These are phyloP conservation scores for Phyllosticta paracitricarpa DNA, from an alignment of 2,329 filamentous ascomycete species.

Conservation along the genomic window DNA sequence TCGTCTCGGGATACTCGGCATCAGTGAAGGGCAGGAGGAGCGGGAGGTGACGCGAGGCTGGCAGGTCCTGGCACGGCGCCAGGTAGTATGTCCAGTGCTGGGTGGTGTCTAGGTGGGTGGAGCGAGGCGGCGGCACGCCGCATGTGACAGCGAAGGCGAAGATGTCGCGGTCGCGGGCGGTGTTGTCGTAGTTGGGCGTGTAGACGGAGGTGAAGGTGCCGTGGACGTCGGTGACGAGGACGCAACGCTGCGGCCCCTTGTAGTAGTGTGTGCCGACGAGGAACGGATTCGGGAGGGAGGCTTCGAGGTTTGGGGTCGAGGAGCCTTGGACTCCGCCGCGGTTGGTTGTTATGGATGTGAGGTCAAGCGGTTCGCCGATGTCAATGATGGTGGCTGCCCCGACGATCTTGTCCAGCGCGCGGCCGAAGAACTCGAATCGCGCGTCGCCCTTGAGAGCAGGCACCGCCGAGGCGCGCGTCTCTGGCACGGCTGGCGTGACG, in stretches of 20 bases:
- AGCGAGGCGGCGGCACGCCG: not conserved
- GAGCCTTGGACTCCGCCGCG: too few relatives aligned
- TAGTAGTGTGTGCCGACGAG: not conserved
- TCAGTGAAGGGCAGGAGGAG: not conserved
- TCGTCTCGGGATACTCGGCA: not conserved
- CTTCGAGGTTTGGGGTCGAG: too few relatives aligned
- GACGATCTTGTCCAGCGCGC: too few relatives aligned
- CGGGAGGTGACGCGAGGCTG: not conserved
- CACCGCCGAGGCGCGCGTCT: too few relatives aligned
- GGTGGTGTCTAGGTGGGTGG: not conserved
- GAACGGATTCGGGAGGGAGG: too few relatives aligned
- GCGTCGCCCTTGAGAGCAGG: too few relatives aligned
- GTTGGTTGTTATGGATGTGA: too few relatives aligned
- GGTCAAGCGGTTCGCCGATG: too few relatives aligned
- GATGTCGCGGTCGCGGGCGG: not conserved
- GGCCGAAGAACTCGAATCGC: too few relatives aligned
- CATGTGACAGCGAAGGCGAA: not conserved
- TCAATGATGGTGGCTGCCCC: too few relatives aligned
- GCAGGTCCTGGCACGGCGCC: not conserved
- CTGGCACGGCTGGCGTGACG: too few relatives aligned
- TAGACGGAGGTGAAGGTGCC: not conserved
- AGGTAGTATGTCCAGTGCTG: not conserved
- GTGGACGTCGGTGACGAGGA: not conserved
- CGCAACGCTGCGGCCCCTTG: not conserved
- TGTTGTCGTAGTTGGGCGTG: not conserved